Conservation (phyloP, 1,284 basidiomycete species). For the Cystobasidium pallidum region DNA sequence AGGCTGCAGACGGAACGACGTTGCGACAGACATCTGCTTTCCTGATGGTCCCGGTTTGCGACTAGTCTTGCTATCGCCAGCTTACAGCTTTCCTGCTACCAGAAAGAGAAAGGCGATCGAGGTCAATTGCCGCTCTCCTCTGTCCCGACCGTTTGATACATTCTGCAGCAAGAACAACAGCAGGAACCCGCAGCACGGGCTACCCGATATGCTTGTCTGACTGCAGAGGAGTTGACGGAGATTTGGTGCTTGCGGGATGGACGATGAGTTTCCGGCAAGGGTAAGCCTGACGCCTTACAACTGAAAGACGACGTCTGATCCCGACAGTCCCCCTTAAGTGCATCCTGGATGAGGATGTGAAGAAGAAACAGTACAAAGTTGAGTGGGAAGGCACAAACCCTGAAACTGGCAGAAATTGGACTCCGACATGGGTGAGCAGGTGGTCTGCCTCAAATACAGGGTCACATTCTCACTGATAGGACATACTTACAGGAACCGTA, state of each 20-base stretch:
- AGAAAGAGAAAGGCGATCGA: too few relatives aligned
- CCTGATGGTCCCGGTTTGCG: too few relatives aligned
- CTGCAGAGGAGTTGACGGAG: not conserved
- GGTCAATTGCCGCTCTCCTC: not conserved
- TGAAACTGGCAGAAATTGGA: constrained; percentile 49
- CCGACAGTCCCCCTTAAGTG: not conserved
- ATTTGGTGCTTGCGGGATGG: not conserved
- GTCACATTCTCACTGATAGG: not conserved
- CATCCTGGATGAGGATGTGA: constrained; percentile 35
- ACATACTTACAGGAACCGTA: constrained; percentile 36
- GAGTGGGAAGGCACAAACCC: constrained; percentile 54
- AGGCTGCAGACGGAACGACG: too few relatives aligned
- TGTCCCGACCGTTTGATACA: not conserved
- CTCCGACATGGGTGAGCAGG: constrained; percentile 52
- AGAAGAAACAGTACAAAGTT: constrained; percentile 50
- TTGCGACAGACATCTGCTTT: too few relatives aligned
- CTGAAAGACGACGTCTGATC: not conserved
- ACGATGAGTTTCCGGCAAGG: constrained; percentile 1
- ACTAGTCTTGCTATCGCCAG: too few relatives aligned
- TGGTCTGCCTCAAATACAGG: not conserved
- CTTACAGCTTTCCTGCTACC: too few relatives aligned
- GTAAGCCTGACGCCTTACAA: not conserved
- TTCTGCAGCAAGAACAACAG: not conserved
- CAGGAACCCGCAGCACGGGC: not conserved
- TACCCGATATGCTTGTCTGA: not conserved